Evolutionary conservation across 2,329 filamentous ascomycete species (phyloP).

Genomic region (Zymoseptoria tritici): DNA sequence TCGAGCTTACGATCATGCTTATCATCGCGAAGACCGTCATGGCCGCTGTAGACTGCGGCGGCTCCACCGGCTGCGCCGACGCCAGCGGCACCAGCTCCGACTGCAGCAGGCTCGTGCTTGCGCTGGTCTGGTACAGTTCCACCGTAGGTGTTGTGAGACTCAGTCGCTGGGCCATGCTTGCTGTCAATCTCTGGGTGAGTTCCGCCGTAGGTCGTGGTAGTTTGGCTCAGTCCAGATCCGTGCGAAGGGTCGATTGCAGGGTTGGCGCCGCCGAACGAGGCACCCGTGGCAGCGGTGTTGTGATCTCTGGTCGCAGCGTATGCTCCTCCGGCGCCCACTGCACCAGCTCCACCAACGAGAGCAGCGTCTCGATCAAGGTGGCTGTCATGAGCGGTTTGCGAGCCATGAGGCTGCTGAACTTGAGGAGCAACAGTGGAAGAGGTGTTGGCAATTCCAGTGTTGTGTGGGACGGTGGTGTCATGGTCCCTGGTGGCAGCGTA

Average conservation of each 20-base stretch:
- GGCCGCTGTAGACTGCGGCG: not conserved
- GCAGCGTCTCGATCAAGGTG: slow-evolving; percentile 29
- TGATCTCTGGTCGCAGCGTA: slow-evolving; percentile 11
- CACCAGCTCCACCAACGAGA: slow-evolving; percentile 25
- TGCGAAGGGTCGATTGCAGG: not conserved
- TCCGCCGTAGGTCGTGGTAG: not conserved
- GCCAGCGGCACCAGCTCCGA: slow-evolving; percentile 1
- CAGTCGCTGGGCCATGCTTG: slow-evolving; percentile 15
- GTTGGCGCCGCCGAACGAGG: not conserved
- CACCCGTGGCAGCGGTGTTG: slow-evolving; percentile 15
- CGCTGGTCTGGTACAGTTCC: slow-evolving; percentile 18
- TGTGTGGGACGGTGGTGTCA: slow-evolving; percentile 22
- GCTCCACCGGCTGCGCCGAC: slow-evolving; percentile 2
- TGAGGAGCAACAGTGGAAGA: not conserved
- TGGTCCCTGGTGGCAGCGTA: slow-evolving; percentile 11
- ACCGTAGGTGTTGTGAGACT: slow-evolving; percentile 10
- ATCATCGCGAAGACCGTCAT: slow-evolving; percentile 1
- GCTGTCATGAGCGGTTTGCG: slow-evolving; percentile 11
- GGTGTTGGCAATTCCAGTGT: slow-evolving; percentile 14
- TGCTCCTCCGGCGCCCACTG: slow-evolving; percentile 23
- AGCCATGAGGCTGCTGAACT: not conserved
- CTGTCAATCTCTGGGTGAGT: slow-evolving; percentile 13
- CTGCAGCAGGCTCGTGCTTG: slow-evolving; percentile 26
- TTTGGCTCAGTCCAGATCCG: not conserved
- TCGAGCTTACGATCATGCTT: slow-evolving; percentile 21